phyloP scores from a whole-genome alignment of 495 filamentous ascomycete species.

The Hyaloscypha hepaticicola region DNA sequence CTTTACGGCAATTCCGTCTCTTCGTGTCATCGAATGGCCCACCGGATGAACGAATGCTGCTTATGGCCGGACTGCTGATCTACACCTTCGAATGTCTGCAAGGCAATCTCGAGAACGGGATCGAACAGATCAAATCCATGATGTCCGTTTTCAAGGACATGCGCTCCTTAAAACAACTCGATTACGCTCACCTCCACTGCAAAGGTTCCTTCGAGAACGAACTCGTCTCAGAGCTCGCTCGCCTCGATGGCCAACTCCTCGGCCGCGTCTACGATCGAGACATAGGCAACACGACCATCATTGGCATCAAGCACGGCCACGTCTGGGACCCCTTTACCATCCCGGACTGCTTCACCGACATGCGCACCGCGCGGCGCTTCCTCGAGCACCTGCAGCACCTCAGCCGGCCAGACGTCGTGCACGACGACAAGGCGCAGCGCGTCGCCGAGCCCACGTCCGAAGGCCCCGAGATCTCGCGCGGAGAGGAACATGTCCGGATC shows the following conservation, averaged over 20 bases:
- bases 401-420: neutral
- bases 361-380: neutral
- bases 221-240: neutral
- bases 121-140: neutral
- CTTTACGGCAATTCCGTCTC: conserved; percentile 4
- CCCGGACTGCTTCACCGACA: neutral
- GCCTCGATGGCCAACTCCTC: neutral
- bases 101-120: conserved; percentile 2
- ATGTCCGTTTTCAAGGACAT: neutral
- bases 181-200: neutral
- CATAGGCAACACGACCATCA: neutral
- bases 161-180: neutral
- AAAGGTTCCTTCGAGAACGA: neutral
- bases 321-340: neutral
- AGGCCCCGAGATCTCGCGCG: neutral
- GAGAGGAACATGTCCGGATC: neutral
- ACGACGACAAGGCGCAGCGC: neutral
- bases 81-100: conserved; percentile 14
- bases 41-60: neutral
- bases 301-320: neutral
- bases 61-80: conserved; percentile 13
- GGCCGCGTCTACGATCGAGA: neutral
- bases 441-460: neutral
- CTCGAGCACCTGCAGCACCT: conserved; percentile 5
- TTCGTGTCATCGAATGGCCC: neutral